Base-by-base conservation (phyloP, 305 asterid species). In the Solanum hybrid region DNA sequence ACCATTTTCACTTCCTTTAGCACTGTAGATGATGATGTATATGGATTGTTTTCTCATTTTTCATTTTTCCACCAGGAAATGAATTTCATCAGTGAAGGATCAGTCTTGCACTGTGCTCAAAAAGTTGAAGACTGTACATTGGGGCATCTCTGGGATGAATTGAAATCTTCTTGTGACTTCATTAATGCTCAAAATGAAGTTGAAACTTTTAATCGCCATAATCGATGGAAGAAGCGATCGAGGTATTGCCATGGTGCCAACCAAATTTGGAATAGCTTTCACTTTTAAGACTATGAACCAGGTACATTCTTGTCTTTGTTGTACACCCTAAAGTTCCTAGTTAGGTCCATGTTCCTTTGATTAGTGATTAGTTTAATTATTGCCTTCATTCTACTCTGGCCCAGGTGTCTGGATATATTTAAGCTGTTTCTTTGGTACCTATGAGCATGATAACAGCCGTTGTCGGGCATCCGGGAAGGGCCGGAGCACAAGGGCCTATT, bases 181-280 rank as follows among this genome's bases (percentile, higher is more conserved):
- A 84, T 76, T 89, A 90, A 91, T 65, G 95, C 96, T 90, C 91
- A 93, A 15, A 89, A 95, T 93, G 96, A 96, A 91, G 96, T 95
- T 83, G 94, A 95, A 88, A 89, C 88, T 80, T 97, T 97, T 90
- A 97, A 96, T 91, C 90, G 87, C 92, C 91, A 92, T 11, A 96
- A 95, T 89, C 94, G 99, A 87, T 97, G 98, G 97, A 96, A 93
- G 91, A 97, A 97, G 93, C 97, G 7, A 33, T 5, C 0, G 99
- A 24, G 99, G 99, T 89, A 91, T 96, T 70, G 95, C 99, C 75
- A 91, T 97, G 73, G 90, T 97, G 86, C 98, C 99, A 75, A 97
- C 99, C 73, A 95, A 95, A 93, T 96, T 97, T 92, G 99, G 99
- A 92, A 96, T 97, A 91, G 94, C 99, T 89, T 97, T 97, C 90